phyloP scores from a whole-genome alignment of 805 yeast genomes.

The Candida gorgasii region DNA sequence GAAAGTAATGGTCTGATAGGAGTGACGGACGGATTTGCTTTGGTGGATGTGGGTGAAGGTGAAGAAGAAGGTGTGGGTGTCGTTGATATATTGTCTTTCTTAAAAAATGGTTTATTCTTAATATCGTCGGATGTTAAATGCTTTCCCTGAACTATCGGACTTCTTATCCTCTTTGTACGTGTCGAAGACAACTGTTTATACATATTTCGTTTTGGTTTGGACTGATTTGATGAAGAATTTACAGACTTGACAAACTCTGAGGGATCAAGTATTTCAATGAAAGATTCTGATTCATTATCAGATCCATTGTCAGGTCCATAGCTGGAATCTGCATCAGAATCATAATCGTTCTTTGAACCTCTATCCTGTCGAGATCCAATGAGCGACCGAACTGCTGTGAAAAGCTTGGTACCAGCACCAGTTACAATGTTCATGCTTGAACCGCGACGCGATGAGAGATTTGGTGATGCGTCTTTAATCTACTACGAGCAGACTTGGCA shows the following conservation, averaged over 20 bases:
- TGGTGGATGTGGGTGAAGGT: too few species aligned
- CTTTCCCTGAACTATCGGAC: not conserved
- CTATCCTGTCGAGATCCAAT: too few species aligned
- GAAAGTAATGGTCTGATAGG: too few species aligned
- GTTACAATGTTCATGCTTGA: constrained; percentile 1
- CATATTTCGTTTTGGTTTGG: not conserved
- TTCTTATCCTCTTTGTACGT: not conserved
- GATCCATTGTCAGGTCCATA: too few species aligned
- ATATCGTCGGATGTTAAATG: not conserved
- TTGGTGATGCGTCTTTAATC: too few species aligned
- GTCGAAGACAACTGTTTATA: not conserved
- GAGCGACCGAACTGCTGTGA: not conserved
- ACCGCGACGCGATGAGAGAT: too few species aligned
- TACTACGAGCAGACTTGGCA: too few species aligned
- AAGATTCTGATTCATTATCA: not conserved
- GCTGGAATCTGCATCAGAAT: too few species aligned
- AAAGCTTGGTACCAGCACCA: not conserved
- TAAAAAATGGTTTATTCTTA: not conserved
- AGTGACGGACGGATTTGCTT: too few species aligned
- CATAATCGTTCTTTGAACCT: too few species aligned
- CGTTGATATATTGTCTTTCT: not conserved
- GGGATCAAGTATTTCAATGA: not conserved
- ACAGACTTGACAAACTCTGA: not conserved
- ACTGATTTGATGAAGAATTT: not conserved
- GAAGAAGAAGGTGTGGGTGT: not conserved